Evolutionary conservation across 352 stramenopile genomes (phyloP), one percentile per base, ranked within the genome.

Genomic region (Globisporangium apiculatum): DNA sequence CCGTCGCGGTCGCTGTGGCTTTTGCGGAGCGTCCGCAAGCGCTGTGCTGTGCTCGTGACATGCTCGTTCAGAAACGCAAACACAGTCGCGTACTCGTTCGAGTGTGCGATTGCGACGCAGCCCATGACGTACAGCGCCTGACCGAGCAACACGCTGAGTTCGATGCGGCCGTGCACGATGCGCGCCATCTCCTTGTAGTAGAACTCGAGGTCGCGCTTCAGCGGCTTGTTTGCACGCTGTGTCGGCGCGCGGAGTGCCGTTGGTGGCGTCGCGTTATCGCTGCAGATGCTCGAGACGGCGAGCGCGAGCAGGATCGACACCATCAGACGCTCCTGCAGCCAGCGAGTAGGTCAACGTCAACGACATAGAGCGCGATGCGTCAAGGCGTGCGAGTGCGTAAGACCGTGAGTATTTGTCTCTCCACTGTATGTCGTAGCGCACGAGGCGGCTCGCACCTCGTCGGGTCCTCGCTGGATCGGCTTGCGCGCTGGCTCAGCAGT

Each of bases 121-220:
- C 77, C 81, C 48, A 93, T 62, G 0, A 68, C 56, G 51, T 72
- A 79, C 2, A 91, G 60, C 18, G 75, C 68, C 40, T 90, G 68
- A 7, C 67, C 65, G 2, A 75, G 48, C 7, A 83, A 47, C 5
- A 78, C 58, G 40, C 69, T 58, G 55, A 62, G 63, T 46, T 64
- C 60, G 14, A 65, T 50, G 5, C 71, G 67, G 0, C 38, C 57
- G 15, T 60, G 62, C 14, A 64, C 68, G 49, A 78, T 55, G 3
- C 67, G 69, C 36, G 65, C 43, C 56, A 93, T 76, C 57, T 94
- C 83, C 41, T 87, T 90, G 60, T 72, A 84, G 53, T 87, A 94
- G 67, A 87, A 90, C 7, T 88, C 73, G 11, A 86, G 57, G 36
- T 91, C 80, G 11, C 81, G 74, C 46, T 86, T 80, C 55, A 90